Base-by-base conservation (phyloP, 2,329 filamentous ascomycete species). In the Epichloe hybrida region DNA sequence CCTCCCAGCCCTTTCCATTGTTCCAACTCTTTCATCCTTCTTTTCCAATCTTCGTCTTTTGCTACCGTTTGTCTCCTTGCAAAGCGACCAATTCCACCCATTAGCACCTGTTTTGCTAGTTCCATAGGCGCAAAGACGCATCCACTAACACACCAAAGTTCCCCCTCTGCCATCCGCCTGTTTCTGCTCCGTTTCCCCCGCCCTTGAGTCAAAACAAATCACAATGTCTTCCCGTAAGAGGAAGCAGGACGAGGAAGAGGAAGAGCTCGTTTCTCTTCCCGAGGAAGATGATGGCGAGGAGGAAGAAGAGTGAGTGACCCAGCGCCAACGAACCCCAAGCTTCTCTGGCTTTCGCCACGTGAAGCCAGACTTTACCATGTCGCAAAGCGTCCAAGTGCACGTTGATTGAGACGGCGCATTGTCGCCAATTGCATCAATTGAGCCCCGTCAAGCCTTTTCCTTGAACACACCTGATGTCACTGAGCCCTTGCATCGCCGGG, bases 211-310 rank as follows among this genome's bases (percentile, higher is more conserved):
- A n/a, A 49, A 17, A 6, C 17, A 23, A 47, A n/a, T 27, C 52
- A 65, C 52, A 54, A 75, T 75, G 71, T 70, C 72, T 52, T 64
- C 68, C 59, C 73, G 74, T 60, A 77, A 77, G 72, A 73, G 73
- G 68, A 75, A 74, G 69, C 70, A 73, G 58, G 72, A 84, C 48
- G 83, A 85, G 23, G 72, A 75, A 56, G 71, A 74, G 61, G 73
- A 76, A 52, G 73, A 76, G 66, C 72, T 77, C 36, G 70, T 77
- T 54, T 75, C 74, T 54, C 72, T 77, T 50, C 74, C 74, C 50
- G 74, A 75, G 53, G 73, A 69, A 46, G 69, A 71, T 46, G 72
- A 74, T 53, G 72, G 69, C 42, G 72, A 74, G 59, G 73, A 76
- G 59, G 74, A 76, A 61, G 72, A 76, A 61, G 74, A 76, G 74